phyloP scores from a whole-genome alignment of 75 land plant species.

The Pinus taeda region DNA sequence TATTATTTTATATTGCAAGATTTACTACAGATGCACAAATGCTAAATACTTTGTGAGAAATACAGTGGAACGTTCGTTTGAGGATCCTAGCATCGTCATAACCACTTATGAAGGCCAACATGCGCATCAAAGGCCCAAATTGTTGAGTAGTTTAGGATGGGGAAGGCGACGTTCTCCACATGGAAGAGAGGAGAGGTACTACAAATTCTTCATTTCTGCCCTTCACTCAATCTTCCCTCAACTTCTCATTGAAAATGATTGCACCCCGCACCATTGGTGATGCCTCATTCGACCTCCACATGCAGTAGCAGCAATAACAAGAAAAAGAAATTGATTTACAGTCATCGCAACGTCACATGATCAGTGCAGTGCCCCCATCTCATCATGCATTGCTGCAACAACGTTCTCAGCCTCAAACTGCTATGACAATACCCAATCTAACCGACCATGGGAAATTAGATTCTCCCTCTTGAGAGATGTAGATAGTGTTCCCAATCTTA shows the following conservation, averaged over 20 bases:
- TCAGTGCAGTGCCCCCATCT: not conserved
- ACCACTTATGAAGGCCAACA: conserved; percentile 91
- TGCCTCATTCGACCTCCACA: not conserved
- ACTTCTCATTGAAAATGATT: conserved; percentile 15
- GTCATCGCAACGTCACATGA: no score
- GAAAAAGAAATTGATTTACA: not conserved
- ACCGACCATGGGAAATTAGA: conserved; percentile 16
- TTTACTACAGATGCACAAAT: conserved; percentile 90
- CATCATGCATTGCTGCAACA: not conserved
- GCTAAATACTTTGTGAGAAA: conserved; percentile 80
- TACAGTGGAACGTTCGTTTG: conserved; percentile 78
- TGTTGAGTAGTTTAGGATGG: conserved; percentile 28
- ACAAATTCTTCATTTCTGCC: not conserved
- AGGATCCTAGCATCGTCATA: conserved; percentile 70
- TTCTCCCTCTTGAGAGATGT: no score
- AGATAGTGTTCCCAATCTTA: no score
- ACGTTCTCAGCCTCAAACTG: not conserved
- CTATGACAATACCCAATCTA: not conserved
- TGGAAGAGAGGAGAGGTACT: not conserved
- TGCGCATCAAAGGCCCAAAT: conserved; percentile 68
- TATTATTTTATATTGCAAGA: conserved; percentile 32
- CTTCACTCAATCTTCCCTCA: not conserved
- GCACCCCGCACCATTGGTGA: not conserved
- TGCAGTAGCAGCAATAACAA: conserved; percentile 5
- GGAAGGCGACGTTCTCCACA: not conserved